Evolutionary conservation across 2,329 filamentous ascomycete genomes (phyloP).

Genomic region (Pseudogymnoascus sp.): DNA sequence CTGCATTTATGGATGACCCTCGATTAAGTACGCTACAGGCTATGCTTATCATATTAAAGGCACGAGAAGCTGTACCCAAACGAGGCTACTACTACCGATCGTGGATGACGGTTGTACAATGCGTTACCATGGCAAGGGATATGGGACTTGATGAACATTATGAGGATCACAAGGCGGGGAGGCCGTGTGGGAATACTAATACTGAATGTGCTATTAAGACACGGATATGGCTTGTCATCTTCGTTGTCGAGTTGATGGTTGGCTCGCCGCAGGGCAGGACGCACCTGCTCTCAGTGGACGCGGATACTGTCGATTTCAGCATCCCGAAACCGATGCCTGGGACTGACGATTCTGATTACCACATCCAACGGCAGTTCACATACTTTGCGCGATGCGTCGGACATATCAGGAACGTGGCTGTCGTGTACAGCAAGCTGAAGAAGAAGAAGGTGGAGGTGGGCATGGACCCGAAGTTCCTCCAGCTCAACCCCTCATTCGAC

Average conservation of each 20-base stretch:
- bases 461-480: constrained; percentile 72
- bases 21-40: constrained; percentile 88
- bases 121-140: constrained; percentile 88
- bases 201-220: constrained; percentile 78
- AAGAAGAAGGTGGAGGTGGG: constrained; percentile 78
- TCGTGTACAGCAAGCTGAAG: constrained; percentile 64
- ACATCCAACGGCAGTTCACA: constrained; percentile 74
- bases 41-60: constrained; percentile 78
- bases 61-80: constrained; percentile 83
- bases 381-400: constrained; percentile 71
- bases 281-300: constrained; percentile 61
- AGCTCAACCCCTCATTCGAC: constrained; percentile 68
- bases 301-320: constrained; percentile 68
- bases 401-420: constrained; percentile 70
- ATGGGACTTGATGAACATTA: constrained; percentile 82
- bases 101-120: constrained; percentile 91
- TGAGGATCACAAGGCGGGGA: constrained; percentile 65
- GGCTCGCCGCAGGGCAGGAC: constrained; percentile 87
- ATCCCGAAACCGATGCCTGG: constrained; percentile 56
- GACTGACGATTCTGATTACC: constrained; percentile 65
- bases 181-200: constrained; percentile 57
- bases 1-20: constrained; percentile 89
- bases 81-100: constrained; percentile 94
- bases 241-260: constrained; percentile 84
- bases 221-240: constrained; percentile 81